phyloP scores from a whole-genome alignment of 495 filamentous ascomycete species.

The Rhizodiscina lignyota region DNA sequence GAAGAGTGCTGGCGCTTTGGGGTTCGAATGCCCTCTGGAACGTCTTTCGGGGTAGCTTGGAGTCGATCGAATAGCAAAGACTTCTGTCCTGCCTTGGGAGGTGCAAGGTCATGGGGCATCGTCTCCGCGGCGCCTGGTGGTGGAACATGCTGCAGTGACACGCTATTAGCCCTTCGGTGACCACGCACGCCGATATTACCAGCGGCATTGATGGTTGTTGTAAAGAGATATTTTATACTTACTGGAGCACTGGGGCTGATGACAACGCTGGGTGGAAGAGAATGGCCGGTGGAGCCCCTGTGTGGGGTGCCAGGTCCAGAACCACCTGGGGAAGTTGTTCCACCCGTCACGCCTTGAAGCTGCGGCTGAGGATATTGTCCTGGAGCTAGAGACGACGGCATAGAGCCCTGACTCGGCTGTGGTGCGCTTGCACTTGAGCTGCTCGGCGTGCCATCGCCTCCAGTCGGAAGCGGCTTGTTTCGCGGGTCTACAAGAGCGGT shows the following conservation, averaged over 20 bases:
- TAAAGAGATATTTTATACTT: constrained; percentile 25
- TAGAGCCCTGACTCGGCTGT: constrained; percentile 24
- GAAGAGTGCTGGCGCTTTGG: constrained; percentile 95
- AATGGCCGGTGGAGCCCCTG: too few species aligned
- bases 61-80: constrained; percentile 80
- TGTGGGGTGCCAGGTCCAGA: constrained; percentile 42
- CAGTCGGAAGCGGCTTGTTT: constrained; percentile 64
- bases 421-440: constrained; percentile 27
- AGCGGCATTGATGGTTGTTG: not conserved
- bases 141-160: constrained; percentile 57
- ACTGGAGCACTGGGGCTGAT: constrained; percentile 92
- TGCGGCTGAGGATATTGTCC: constrained; percentile 19
- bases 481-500: constrained; percentile 72
- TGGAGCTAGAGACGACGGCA: constrained; percentile 20
- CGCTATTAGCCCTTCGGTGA: not conserved
- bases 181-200: not conserved
- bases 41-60: constrained; percentile 84
- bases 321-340: constrained; percentile 24
- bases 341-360: constrained; percentile 20
- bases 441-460: constrained; percentile 43
- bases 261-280: constrained; percentile 73
- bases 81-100: constrained; percentile 74
- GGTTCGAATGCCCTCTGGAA: constrained; percentile 86
- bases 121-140: constrained; percentile 90
- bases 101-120: constrained; percentile 94